A percentile compares a stretch with the other conserved stretches of the same genome.
Conservation (phyloP, 2,329 filamentous ascomycete genomes). For the Aspergillus sp. region DNA sequence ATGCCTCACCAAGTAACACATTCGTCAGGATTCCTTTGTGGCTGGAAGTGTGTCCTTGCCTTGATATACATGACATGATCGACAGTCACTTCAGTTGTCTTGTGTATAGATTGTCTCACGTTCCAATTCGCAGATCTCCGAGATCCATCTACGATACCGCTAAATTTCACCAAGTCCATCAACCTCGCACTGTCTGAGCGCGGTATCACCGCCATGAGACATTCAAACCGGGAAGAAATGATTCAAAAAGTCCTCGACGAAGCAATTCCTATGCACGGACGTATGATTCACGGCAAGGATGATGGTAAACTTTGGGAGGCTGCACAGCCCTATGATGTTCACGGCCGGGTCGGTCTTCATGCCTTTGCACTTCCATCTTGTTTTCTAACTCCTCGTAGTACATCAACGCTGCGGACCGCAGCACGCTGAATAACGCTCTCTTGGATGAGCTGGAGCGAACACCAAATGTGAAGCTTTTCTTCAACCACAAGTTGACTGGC, state of each 20-base stretch:
- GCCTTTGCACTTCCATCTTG: neutral
- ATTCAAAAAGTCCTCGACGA: slow-evolving; percentile 71
- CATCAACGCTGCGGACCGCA: slow-evolving; percentile 83
- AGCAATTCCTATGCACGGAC: slow-evolving; percentile 89
- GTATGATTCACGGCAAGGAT: slow-evolving; percentile 84
- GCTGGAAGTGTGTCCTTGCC: too few species aligned
- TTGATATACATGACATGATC: neutral
- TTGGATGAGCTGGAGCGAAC: slow-evolving; percentile 79
- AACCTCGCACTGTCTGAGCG: slow-evolving; percentile 93
- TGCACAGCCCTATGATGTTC: slow-evolving; percentile 85
- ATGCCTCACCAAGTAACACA: too few species aligned
- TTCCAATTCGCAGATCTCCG: slow-evolving; percentile 67
- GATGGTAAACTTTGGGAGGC: slow-evolving; percentile 70
- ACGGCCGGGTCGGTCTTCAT: slow-evolving; percentile 67
- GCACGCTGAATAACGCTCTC: slow-evolving; percentile 75
- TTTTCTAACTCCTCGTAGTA: slow-evolving; percentile 50
- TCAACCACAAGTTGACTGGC: slow-evolving; percentile 89
- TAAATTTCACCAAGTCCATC: slow-evolving; percentile 99
- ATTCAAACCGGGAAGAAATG: slow-evolving; percentile 65
- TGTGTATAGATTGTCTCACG: slow-evolving; percentile 6
- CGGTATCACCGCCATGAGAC: slow-evolving; percentile 81
- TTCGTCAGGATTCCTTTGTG: too few species aligned
- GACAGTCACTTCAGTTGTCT: neutral
- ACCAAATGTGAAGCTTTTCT: slow-evolving; percentile 87
- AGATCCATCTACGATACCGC: slow-evolving; percentile 73